Evolutionary conservation across 140 eudicot genomes (phyloP), one percentile per base, ranked within the genome.

Genomic region (Flaveria floridana): DNA sequence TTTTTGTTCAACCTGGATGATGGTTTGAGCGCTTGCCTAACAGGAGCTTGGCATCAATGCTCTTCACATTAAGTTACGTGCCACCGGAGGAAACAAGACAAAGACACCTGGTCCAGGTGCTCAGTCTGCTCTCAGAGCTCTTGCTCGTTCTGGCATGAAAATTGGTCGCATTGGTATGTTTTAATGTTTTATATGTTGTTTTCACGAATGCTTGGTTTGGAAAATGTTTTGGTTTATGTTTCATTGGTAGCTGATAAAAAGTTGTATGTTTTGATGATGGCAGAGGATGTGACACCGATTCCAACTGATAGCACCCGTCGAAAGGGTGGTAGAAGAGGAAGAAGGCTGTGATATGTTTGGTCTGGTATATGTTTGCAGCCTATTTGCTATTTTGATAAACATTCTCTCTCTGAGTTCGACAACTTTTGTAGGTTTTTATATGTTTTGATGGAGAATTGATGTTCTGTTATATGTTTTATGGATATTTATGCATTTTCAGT

Each of bases 41-140:
- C 69, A 63, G 69, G 69, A 63, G 47, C 69, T 63, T 63, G 69
- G 69, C 13, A 63, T 63, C 47, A 63, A 63, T 30, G 69, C 69
- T 7, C 69, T 63, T 4, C 69, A 63, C 69, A 63, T 63, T 13
- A 63, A 63, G 69, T 30, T 63, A 15, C 69, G 69, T 46, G 69
- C 69, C 9, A 63, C 69, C 15, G 69, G 69, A 28, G 69, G 69
- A 63, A 63, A 63, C 69, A 63, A 63, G 69, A 63, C 69, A 2
- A 63, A 63, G 69, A 63, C 69, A 1, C 69, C 69, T 28, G 69
- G 69, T 30, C 69, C 69, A 30, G 69, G 69, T 63, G 69, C 69
- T 28, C 69, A 63, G 48, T 63, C 69, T 7, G 69, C 69, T 4
- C 69, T 63, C 46, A 63, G 69, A 30, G 69, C 69, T 28, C 69